Evolutionary conservation across 139 green algal genomes (phyloP), one percentile per base, ranked within the genome.

Genomic region (Desmodesmus armatus): DNA sequence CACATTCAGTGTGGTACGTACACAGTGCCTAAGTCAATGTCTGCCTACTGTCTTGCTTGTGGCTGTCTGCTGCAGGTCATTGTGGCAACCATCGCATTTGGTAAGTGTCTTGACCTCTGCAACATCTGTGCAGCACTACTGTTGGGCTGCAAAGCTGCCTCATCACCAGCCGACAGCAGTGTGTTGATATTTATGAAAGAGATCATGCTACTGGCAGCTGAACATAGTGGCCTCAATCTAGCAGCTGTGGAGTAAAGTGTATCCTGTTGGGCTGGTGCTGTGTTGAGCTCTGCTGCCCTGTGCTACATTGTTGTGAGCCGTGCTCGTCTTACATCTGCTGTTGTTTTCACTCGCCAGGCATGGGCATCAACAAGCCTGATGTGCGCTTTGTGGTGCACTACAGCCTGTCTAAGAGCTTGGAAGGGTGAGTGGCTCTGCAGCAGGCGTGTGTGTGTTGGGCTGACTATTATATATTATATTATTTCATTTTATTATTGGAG

Each of bases 321-420:
- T 62, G 51, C 51, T 62, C 15, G 15, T 62, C 15, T 63, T 60
- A 15, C 73, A 67, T 27, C 27, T 9, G n/a, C n/a, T n/a, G n/a
- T n/a, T n/a, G n/a, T n/a, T n/a, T n/a, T n/a, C n/a, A n/a, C n/a
- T 33, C n/a, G 39, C 35, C 49, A 53, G 67, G 84, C 65, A 88
- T 92, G 90, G 90, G 88, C 72, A 93, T 95, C 86, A 94, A 97
- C 91, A 93, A 95, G 79, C 89, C 91, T 37, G 92, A 96, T 80
- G 90, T 94, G 65, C 91, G 96, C 39, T 99, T 97, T 87, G 96
- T 99, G 31, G 94, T 98, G 81, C 96, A 99, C 92, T 96, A 93
- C 87, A 94, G 88, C 11, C 80, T 98, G 55, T 91, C 96, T 78
- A 99, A 99, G 88, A 96, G 92, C 41, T 88, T 99, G 43, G 96